These are phyloP conservation scores for Cercospora zeae-maydis DNA, from an alignment of 2,329 filamentous ascomycete genomes.

Conservation along the genomic window DNA sequence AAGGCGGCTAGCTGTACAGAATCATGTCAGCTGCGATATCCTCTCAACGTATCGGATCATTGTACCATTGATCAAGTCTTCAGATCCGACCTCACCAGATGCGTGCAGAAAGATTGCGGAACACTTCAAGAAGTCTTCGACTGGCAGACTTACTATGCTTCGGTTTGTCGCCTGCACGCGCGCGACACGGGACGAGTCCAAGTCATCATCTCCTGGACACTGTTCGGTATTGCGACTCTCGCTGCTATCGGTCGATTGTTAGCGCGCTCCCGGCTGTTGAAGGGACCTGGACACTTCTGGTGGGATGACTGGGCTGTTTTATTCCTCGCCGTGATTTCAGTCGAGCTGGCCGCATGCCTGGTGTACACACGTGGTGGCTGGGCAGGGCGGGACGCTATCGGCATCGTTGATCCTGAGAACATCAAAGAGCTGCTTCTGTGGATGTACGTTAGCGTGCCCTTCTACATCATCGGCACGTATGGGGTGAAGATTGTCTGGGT, in stretches of 20 bases:
- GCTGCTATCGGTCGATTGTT: constrained; percentile 9
- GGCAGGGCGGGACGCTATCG: constrained; percentile 12
- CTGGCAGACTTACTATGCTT: constrained; percentile 18
- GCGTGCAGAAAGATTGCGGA: constrained; percentile 10
- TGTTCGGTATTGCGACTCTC: constrained; percentile 8
- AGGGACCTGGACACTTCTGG: constrained; percentile 17
- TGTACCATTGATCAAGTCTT: constrained; percentile 11
- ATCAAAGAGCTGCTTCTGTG: constrained; percentile 9
- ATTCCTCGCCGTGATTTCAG: constrained; percentile 2
- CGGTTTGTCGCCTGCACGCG: constrained; percentile 7
- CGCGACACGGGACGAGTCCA: constrained; percentile 4
- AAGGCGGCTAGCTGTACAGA: not conserved
- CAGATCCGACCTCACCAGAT: constrained; percentile 11
- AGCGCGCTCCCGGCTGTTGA: constrained; percentile 8
- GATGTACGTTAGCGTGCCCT: constrained; percentile 16
- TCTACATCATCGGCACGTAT: constrained; percentile 15
- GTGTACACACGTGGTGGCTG: not conserved
- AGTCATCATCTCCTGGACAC: constrained; percentile 1
- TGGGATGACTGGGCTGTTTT: constrained; percentile 17
- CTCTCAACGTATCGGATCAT: not conserved
- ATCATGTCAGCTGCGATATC: not conserved
- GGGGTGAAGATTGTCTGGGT: constrained; percentile 16
- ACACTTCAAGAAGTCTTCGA: constrained; percentile 13
- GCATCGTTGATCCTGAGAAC: not conserved
- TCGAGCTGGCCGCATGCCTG: constrained; percentile 9